Percentiles rank a stretch among this genome's conserved stretches.
Evolutionary conservation across 2,329 filamentous ascomycete genomes (phyloP).

Genomic region (Fusarium nygamai): DNA sequence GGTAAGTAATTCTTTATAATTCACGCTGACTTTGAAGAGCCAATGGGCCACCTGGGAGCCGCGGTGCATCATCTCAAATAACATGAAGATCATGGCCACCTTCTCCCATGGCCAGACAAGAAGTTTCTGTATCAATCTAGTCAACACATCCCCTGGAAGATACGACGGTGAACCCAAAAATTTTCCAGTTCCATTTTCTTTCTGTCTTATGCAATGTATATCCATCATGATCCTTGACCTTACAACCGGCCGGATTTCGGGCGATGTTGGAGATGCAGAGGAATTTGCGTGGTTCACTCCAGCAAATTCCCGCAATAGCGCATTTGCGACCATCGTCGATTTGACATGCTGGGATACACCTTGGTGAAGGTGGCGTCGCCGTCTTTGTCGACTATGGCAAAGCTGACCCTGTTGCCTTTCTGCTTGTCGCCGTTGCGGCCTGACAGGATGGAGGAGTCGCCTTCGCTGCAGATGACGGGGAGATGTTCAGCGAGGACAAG

Average conservation of each 20-base stretch:
- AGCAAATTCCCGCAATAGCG: background rate
- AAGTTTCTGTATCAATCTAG: background rate
- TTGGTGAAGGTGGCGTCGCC: background rate
- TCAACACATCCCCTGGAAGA: background rate
- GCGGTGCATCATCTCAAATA: background rate
- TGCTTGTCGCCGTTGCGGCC: background rate
- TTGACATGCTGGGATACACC: background rate
- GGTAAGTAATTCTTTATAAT: accelerated
- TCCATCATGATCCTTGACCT: background rate
- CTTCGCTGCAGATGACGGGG: background rate
- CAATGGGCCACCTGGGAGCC: accelerated
- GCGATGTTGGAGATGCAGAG: background rate
- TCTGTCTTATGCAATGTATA: background rate
- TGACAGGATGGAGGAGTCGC: background rate
- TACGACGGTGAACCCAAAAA: background rate
- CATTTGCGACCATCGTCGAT: background rate
- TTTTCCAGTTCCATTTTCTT: background rate
- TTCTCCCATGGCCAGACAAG: background rate
- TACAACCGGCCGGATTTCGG: background rate
- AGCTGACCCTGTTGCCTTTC: accelerated
- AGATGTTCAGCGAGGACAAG: background rate
- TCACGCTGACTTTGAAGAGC: accelerated
- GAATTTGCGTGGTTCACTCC: background rate
- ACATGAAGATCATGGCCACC: background rate
- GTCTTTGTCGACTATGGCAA: background rate